Conservation (phyloP, 2,329 filamentous ascomycete species). For the Xylariaceae sp. region DNA sequence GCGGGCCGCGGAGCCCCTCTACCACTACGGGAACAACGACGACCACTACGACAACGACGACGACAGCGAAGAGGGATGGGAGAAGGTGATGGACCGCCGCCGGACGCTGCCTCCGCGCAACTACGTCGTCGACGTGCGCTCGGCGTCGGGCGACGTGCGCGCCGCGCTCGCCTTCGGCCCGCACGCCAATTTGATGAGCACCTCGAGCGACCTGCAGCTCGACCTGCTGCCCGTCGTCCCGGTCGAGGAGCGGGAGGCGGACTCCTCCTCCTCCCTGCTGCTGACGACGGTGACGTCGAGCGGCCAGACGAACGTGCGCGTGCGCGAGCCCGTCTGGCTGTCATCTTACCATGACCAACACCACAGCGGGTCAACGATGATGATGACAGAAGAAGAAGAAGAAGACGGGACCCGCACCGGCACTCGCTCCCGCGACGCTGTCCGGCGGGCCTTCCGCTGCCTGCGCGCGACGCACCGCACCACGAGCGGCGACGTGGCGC, state of each 20-base stretch:
- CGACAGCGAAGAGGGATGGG: no score
- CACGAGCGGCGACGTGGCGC: conserved; percentile 34
- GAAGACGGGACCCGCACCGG: no score
- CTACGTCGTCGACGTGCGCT: conserved; percentile 37
- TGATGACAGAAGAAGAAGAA: not conserved
- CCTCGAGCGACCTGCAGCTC: conserved; percentile 33
- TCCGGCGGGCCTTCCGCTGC: conserved; percentile 22
- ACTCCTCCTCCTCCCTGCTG: conserved; percentile 16
- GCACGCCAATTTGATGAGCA: conserved; percentile 27
- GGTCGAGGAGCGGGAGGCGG: conserved; percentile 9
- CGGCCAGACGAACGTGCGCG: conserved; percentile 29
- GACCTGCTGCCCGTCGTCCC: conserved; percentile 37
- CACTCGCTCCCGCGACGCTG: no score
- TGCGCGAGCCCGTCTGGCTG: conserved; percentile 39
- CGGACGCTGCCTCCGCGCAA: conserved; percentile 35
- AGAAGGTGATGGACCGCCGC: no score
- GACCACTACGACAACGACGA: no score
- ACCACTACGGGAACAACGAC: no score
- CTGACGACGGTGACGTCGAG: conserved; percentile 38
- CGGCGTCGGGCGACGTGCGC: conserved; percentile 36
- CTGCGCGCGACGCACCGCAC: conserved; percentile 36
- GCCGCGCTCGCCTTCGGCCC: conserved; percentile 34
- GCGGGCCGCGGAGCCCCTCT: conserved; percentile 33
- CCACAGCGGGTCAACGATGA: not conserved
- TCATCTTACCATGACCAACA: not conserved